phyloP scores from a whole-genome alignment of 1,284 basidiomycete genomes.

The Cutaneotrichosporon cyanovorans region DNA sequence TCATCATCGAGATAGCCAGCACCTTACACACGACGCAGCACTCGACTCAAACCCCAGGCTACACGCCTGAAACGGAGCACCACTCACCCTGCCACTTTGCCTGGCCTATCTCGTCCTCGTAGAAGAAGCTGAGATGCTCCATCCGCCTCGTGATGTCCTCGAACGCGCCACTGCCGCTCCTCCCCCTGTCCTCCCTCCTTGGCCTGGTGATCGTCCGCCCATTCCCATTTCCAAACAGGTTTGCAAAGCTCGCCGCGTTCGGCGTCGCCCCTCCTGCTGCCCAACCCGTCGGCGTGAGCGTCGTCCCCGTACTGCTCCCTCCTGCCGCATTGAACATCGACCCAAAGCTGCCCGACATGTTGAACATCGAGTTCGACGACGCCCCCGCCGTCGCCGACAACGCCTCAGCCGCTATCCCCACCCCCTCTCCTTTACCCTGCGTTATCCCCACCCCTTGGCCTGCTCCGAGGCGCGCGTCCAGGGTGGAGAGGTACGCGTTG shows the following conservation, averaged over 20 bases:
- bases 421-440: constrained; percentile 35
- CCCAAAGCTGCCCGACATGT: too few relatives aligned
- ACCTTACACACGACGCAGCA: too few relatives aligned
- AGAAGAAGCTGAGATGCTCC: constrained; percentile 45
- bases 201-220: too few relatives aligned
- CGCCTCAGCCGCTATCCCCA: constrained; percentile 35
- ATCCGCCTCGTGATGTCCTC: constrained; percentile 37
- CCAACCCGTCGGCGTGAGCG: too few relatives aligned
- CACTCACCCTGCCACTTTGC: constrained; percentile 47
- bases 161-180: too few relatives aligned
- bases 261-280: too few relatives aligned
- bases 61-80: not conserved
- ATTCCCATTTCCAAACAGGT: too few relatives aligned
- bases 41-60: too few relatives aligned
- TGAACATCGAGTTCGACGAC: constrained; percentile 1
- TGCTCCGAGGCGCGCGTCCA: constrained; percentile 40
- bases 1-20: too few relatives aligned
- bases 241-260: too few relatives aligned
- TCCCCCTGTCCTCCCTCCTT: constrained; percentile 15
- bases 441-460: constrained; percentile 38
- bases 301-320: too few relatives aligned
- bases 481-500: constrained; percentile 41
- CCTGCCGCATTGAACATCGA: too few relatives aligned
- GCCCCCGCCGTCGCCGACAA: constrained; percentile 8
- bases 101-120: constrained; percentile 47